These are phyloP conservation scores for Psilocybe mexicana DNA, from an alignment of 1,284 basidiomycete species.

Conservation along the genomic window DNA sequence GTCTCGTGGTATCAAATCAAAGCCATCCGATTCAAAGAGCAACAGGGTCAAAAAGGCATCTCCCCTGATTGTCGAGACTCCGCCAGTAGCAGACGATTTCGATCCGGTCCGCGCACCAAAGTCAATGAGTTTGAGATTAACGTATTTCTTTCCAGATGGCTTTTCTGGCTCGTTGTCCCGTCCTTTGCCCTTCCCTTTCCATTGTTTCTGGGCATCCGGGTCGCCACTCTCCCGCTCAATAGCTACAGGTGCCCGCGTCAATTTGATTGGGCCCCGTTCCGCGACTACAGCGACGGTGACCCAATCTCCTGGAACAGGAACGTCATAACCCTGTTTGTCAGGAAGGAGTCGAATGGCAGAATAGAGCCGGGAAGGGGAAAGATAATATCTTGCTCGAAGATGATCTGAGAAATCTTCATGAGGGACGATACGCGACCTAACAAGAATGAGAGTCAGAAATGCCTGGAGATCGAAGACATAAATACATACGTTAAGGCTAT, in stretches of 20 bases:
- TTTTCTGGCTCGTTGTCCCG: conserved; percentile 38
- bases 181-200: conserved; percentile 39
- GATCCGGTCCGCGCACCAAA: conserved; percentile 64
- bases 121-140: conserved; percentile 86
- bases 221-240: conserved; percentile 48
- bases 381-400: conserved; percentile 80
- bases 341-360: conserved; percentile 77
- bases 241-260: conserved; percentile 65
- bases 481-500: conserved; percentile 77
- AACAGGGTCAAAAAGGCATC: conserved; percentile 84
- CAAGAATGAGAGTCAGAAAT: conserved; percentile 2
- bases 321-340: conserved; percentile 82
- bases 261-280: conserved; percentile 75
- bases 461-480: background rate
- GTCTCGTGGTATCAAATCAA: conserved; percentile 52
- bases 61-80: conserved; percentile 64
- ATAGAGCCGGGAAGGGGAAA: conserved; percentile 88
- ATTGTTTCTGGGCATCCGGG: conserved; percentile 23
- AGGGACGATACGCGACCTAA: conserved; percentile 70
- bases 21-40: conserved; percentile 84
- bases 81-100: conserved; percentile 51
- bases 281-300: conserved; percentile 88
- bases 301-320: conserved; percentile 92
- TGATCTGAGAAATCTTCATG: conserved; percentile 84
- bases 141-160: conserved; percentile 73